Percentiles rank a stretch among this genome's conserved stretches.
phyloP scores from a whole-genome alignment of 2,329 filamentous ascomycete species.

The Cladosporium sphaerospermum region DNA sequence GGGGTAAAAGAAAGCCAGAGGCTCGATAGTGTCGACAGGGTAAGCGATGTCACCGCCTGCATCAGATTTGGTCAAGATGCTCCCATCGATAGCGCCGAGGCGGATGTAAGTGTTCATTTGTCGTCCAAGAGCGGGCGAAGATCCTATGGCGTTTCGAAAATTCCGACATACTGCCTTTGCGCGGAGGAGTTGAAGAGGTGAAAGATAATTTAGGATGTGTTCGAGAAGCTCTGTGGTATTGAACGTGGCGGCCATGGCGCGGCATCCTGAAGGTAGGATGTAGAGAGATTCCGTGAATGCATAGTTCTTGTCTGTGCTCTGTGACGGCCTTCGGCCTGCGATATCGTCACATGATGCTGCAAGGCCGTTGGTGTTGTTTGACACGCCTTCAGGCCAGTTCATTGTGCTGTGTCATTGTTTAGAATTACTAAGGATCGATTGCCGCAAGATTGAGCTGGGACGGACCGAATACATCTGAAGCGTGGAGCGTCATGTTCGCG shows the following conservation, averaged over 20 bases:
- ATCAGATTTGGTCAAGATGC: not conserved
- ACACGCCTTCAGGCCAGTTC: not conserved
- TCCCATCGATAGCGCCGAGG: not conserved
- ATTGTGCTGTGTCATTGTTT: not conserved
- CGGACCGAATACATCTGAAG: not conserved
- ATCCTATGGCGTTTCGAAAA: not conserved
- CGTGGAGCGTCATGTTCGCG: not conserved
- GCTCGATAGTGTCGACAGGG: not conserved
- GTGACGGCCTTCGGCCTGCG: not conserved
- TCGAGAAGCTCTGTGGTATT: slow-evolving; percentile 8
- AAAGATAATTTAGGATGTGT: not conserved
- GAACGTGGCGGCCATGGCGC: not conserved
- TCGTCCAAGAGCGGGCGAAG: not conserved
- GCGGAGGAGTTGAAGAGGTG: not conserved
- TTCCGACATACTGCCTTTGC: not conserved
- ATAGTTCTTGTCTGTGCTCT: not conserved
- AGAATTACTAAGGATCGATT: not conserved
- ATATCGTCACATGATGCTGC: not conserved
- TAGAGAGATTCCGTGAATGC: not conserved
- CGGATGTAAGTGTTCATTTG: not conserved
- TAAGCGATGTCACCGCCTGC: not conserved
- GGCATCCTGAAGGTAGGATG: too few relatives aligned
- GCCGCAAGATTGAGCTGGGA: not conserved
- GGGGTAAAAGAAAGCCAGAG: slow-evolving; percentile 4
- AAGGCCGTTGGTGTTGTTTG: too few relatives aligned